A percentile compares a stretch with the other conserved stretches of the same genome.
These are phyloP conservation scores for Plasmodium relictum DNA, from an alignment of 169 alveolate genomes.

Conservation along the genomic window DNA sequence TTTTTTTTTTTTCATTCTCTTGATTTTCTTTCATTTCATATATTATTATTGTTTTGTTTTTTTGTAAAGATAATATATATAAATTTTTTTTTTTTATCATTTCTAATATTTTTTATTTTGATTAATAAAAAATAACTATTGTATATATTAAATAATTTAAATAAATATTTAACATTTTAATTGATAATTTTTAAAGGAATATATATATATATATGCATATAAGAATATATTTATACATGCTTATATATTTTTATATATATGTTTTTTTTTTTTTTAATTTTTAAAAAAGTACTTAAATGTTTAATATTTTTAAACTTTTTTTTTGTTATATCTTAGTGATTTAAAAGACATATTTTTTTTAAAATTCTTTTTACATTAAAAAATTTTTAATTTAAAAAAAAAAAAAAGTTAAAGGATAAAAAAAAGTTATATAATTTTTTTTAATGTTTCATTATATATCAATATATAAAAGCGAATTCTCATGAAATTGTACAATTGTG, in stretches of 20 bases:
- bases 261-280: too few species aligned
- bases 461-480: background rate
- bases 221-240: too few species aligned
- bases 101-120: conserved; percentile 9
- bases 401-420: background rate
- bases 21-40: background rate
- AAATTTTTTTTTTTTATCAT: background rate
- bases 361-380: background rate
- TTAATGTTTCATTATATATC: background rate
- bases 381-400: conserved; percentile 4
- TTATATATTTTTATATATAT: too few species aligned
- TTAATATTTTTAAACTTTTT: background rate
- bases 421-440: background rate
- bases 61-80: background rate
- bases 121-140: background rate
- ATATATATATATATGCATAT: too few species aligned
- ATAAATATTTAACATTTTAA: conserved; percentile 2
- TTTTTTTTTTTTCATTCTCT: background rate
- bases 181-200: background rate
- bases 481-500: background rate
- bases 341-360: background rate
- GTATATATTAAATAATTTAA: background rate
- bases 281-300: background rate
- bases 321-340: background rate
- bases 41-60: background rate